Conservation (phyloP, 169 alveolate species). For the Plasmodium vivax region DNA sequence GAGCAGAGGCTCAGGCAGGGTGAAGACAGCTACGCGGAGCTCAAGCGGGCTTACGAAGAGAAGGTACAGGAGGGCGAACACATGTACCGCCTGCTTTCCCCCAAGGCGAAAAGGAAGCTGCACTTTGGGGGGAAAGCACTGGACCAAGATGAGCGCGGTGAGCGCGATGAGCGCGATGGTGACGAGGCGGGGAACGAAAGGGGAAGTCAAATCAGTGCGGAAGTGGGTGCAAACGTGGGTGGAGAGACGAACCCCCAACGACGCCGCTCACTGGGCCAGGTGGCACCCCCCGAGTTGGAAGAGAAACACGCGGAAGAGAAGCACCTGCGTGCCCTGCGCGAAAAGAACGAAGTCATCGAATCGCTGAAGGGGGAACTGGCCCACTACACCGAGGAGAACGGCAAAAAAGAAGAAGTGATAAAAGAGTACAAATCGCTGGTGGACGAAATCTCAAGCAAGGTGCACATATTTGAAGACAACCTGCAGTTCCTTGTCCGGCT, state of each 20-base stretch:
- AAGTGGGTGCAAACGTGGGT: no score
- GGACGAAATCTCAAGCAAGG: conserved; percentile 22
- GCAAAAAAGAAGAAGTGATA: conserved; percentile 34
- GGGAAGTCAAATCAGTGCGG: background rate
- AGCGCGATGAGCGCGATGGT: no score
- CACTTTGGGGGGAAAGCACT: background rate
- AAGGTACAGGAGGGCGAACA: conserved; percentile 29
- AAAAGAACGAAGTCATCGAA: conserved; percentile 28
- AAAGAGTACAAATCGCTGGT: conserved; percentile 27
- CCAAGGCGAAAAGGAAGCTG: conserved; percentile 31
- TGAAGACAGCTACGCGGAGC: conserved; percentile 31
- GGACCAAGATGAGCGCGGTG: no score
- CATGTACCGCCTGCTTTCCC: background rate
- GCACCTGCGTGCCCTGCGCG: background rate
- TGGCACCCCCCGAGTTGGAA: background rate
- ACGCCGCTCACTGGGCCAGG: background rate
- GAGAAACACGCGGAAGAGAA: no score
- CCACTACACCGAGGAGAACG: conserved; percentile 19
- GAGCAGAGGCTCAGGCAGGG: background rate
- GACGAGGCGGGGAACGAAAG: background rate
- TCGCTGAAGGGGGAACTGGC: conserved; percentile 17
- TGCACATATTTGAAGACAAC: conserved; percentile 61
- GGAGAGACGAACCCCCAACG: background rate
- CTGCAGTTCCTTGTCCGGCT: conserved; percentile 24
- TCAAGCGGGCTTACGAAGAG: conserved; percentile 19